phyloP scores from a whole-genome alignment of 352 stramenopile genomes.

The Aphanomyces stellatus region DNA sequence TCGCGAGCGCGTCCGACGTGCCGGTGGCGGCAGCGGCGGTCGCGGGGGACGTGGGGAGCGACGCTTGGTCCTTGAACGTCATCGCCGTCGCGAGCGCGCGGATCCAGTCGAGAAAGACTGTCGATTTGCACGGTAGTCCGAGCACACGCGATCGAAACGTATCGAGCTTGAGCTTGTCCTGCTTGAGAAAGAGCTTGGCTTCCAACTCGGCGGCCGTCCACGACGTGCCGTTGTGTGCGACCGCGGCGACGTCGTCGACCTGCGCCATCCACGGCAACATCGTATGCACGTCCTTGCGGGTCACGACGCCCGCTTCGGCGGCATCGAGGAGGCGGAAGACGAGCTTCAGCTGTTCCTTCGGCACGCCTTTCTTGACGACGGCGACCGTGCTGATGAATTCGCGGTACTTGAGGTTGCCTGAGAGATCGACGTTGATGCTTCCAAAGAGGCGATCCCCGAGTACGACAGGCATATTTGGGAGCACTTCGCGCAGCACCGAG shows the following conservation, averaged over 20 bases:
- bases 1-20: background rate
- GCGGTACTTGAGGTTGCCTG: constrained; percentile 14
- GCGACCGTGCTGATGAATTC: constrained; percentile 8
- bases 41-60: background rate
- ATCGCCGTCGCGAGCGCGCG: background rate
- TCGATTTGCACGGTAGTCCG: background rate
- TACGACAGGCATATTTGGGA: constrained; percentile 1
- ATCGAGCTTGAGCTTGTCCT: constrained; percentile 14
- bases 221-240: background rate
- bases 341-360: constrained; percentile 5
- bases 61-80: background rate
- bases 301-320: background rate
- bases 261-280: constrained; percentile 2
- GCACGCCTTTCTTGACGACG: constrained; percentile 1
- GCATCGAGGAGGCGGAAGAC: constrained; percentile 9
- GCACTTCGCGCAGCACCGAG: constrained; percentile 9
- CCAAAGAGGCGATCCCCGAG: constrained; percentile 12
- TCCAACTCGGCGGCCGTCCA: constrained; percentile 11
- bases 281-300: background rate
- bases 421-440: constrained; percentile 12
- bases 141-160: constrained; percentile 5
- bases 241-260: background rate
- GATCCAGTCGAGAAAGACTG: constrained; percentile 1
- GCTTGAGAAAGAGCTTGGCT: constrained; percentile 5
- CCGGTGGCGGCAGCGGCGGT: background rate